Evolutionary conservation across 805 yeast genomes (phyloP), one percentile per base, ranked within the genome.

Genomic region (Jamesozyma spencerorum): DNA sequence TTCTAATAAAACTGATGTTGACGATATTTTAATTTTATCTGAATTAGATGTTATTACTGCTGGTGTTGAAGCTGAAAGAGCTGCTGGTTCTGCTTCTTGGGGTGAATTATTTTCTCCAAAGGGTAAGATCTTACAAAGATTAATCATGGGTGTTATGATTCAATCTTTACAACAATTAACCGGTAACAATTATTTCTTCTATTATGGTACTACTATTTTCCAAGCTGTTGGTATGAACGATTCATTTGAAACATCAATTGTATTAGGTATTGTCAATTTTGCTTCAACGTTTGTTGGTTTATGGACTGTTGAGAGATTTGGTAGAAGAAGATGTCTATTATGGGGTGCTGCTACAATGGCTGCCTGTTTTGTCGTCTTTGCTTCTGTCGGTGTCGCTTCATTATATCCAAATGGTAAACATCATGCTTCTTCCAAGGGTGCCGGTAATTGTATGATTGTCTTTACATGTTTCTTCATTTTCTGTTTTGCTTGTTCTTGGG

Each of bases 401-500:
- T 47, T 63, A 28, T 60, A 65, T 41, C 62, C 67, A 33, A 29
- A 60, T 45, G 81, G 68, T 1, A 33, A 42, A 34, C 41, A 32
- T 18, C 34, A 46, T 4, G 27, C 35, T 10, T 46, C 52, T 7
- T 61, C 71, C 30, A 68, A 66, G 48, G 68, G 77, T 42, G 73
- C 78, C 35, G 85, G 85, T 63, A 62, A 75, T 57, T 80, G 75
- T 39, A 76, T 79, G 84, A 77, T 79, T 57, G 75, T 77, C 64
- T 69, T 80, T 49, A 71, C 85, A 18, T 78, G 85, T 68, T 65
- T 80, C 56, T 80, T 68, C 69, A 76, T 80, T 47, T 78, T 79
- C 73, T 77, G 70, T 68, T 80, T 80, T 54, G 85, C 86, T 29
- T 72, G 79, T 40, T 75, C 85, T 19, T 80, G 86, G 86, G 86